Conservation (phyloP, 2,329 filamentous ascomycete genomes). For the Tolypocladium inflatum region DNA sequence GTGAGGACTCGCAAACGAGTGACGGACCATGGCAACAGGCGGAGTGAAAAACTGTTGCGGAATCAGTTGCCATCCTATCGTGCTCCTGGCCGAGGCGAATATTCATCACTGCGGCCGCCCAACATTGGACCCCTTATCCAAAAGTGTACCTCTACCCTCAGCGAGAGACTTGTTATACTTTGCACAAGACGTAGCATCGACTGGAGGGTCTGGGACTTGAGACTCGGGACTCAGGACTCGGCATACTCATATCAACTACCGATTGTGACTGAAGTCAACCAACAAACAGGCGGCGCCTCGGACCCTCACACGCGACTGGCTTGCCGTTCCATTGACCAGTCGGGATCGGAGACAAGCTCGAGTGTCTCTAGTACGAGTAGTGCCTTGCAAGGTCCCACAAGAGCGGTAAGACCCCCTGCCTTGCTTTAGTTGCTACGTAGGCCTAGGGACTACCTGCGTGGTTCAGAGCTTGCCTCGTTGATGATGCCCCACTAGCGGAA, state of each 20-base stretch:
- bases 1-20: slow-evolving; percentile 9
- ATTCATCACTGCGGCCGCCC: neutral
- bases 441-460: neutral
- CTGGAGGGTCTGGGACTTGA: too few species aligned
- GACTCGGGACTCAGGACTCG: neutral
- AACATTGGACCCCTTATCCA: neutral
- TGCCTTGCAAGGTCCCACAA: neutral
- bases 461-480: neutral
- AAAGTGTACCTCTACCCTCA: neutral
- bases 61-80: neutral
- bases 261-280: neutral
- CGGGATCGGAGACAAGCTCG: neutral
- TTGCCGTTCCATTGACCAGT: neutral
- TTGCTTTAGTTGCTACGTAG: neutral
- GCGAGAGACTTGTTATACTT: too few species aligned
- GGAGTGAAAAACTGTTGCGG: neutral
- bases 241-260: neutral
- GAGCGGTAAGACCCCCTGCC: neutral
- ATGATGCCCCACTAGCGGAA: neutral
- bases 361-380: neutral
- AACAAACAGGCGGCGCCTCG: neutral
- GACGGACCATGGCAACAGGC: neutral
- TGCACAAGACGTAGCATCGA: too few species aligned
- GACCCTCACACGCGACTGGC: neutral
- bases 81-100: neutral